Conservation (phyloP, 2,329 filamentous ascomycete genomes). For the Microcyclosporella mali region DNA sequence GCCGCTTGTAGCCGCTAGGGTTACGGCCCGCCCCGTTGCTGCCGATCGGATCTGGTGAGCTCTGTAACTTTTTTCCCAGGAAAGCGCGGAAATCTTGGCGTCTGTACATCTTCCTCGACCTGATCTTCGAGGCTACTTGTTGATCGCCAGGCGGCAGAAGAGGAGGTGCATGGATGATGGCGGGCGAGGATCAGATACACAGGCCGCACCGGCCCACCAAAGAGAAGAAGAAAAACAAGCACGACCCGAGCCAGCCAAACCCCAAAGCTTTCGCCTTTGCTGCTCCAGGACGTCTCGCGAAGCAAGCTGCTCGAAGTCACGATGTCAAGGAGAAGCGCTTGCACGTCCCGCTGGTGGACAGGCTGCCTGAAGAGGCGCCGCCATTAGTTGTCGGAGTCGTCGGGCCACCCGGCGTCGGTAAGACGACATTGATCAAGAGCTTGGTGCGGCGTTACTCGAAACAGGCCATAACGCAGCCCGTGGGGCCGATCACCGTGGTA, state of each 20-base stretch:
- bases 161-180: conserved; percentile 20
- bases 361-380: conserved; percentile 89
- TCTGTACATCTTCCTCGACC: conserved; percentile 1
- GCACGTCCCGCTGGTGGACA: conserved; percentile 93
- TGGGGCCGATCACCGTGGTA: conserved; percentile 89
- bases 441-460: conserved; percentile 92
- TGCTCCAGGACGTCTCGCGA: conserved; percentile 72
- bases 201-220: conserved; percentile 80
- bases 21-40: background rate
- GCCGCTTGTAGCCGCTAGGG: background rate
- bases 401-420: conserved; percentile 87
- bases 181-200: conserved; percentile 62
- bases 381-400: conserved; percentile 90
- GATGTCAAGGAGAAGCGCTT: conserved; percentile 92
- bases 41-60: background rate
- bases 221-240: conserved; percentile 90
- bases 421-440: conserved; percentile 92
- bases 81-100: conserved; percentile 11
- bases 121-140: too few relatives aligned
- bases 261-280: conserved; percentile 86
- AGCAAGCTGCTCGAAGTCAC: conserved; percentile 64
- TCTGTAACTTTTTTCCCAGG: conserved; percentile 1
- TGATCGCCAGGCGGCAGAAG: background rate
- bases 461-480: conserved; percentile 82
- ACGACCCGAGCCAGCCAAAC: conserved; percentile 57